Evolutionary conservation across 2,329 filamentous ascomycete genomes (phyloP).

Genomic region (Akanthomyces muscarius): DNA sequence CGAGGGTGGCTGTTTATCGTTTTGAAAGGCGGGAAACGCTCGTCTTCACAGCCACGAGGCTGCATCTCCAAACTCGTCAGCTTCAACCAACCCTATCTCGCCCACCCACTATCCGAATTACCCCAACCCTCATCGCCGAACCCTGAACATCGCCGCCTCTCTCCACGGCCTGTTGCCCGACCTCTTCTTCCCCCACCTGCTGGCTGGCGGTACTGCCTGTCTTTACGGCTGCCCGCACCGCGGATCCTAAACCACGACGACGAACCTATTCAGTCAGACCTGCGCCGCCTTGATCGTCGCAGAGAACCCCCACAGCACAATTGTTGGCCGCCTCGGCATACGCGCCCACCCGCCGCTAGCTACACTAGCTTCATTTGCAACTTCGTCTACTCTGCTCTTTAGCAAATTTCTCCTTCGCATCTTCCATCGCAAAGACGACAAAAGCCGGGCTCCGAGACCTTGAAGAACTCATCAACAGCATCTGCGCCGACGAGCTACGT

Average conservation of each 20-base stretch:
- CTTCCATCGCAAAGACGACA: background rate
- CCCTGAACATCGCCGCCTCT: background rate
- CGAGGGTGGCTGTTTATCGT: too few species aligned
- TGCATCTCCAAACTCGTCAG: background rate
- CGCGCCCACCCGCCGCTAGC: background rate
- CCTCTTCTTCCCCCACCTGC: background rate
- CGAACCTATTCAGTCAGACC: background rate
- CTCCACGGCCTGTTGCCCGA: background rate
- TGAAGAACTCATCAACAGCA: background rate
- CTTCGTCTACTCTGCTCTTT: background rate
- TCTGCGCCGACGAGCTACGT: constrained; percentile 1
- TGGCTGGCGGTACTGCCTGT: background rate
- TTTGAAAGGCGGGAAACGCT: background rate
- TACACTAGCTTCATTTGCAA: background rate
- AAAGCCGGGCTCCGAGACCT: background rate
- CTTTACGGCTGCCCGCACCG: background rate
- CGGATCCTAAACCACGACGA: background rate
- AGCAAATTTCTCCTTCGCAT: background rate
- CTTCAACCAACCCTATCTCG: background rate
- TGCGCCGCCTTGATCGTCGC: background rate
- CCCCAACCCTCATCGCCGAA: background rate
- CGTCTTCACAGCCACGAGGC: background rate
- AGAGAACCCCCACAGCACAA: background rate
- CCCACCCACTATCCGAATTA: background rate
- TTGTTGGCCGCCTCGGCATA: background rate